Conservation (phyloP, 371 early-diverging fungal species). For the Nematocida major region DNA sequence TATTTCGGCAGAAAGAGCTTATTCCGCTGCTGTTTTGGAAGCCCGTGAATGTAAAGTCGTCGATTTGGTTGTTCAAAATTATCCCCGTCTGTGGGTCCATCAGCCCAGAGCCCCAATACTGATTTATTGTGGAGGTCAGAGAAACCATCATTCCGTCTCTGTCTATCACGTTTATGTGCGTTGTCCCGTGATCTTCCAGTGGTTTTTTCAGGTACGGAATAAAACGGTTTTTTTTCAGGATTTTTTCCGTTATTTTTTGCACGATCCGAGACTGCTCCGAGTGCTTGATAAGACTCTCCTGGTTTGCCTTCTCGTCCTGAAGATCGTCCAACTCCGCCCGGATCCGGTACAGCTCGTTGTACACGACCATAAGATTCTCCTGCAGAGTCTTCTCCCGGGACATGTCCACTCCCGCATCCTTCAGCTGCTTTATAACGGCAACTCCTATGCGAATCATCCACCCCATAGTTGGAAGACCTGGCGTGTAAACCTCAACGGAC, state of each 20-base stretch:
- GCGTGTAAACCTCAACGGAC: neutral
- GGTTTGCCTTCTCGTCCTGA: neutral
- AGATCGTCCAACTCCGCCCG: neutral
- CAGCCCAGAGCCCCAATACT: slow-evolving; percentile 81
- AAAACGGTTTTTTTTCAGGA: neutral
- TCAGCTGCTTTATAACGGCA: neutral
- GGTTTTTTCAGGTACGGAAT: neutral
- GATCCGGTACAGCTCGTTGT: neutral
- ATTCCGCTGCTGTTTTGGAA: slow-evolving; percentile 75
- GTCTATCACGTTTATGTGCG: slow-evolving; percentile 83
- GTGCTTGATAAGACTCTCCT: neutral
- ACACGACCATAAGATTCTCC: neutral
- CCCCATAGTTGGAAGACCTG: neutral
- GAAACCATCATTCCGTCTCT: slow-evolving; percentile 75
- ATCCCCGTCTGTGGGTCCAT: slow-evolving; percentile 86
- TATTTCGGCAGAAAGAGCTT: slow-evolving; percentile 62
- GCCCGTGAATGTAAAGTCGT: slow-evolving; percentile 86
- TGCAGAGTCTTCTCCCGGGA: neutral
- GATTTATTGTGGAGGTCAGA: slow-evolving; percentile 78
- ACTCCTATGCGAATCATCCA: neutral
- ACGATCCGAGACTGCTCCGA: neutral
- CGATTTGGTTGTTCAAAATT: slow-evolving; percentile 90
- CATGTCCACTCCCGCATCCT: neutral
- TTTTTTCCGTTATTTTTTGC: neutral
- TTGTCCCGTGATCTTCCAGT: slow-evolving; percentile 83